Evolutionary conservation across 805 yeast genomes (phyloP), one percentile per base, ranked within the genome.

Genomic region (Wickerhamiella musiphila): DNA sequence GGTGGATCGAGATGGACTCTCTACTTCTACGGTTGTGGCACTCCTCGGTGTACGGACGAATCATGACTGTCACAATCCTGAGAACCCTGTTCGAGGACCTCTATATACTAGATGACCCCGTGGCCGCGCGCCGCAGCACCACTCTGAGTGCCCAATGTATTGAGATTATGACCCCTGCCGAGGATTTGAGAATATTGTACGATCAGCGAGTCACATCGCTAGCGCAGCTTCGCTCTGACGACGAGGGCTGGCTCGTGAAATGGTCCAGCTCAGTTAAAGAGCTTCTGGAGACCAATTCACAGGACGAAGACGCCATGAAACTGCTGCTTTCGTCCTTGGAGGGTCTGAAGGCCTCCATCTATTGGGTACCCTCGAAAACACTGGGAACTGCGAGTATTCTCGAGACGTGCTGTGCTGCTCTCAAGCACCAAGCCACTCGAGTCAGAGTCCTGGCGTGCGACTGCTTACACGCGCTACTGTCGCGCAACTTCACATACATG

Each of bases 11-110:
- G 13, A 83, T 90, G 94, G 98, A 90, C 47, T 56, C 63, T 11
- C 75, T 75, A 42, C 59, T 90, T 26, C 65, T 73, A 42, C 65
- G 66, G 31, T 57, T 90, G 40, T 90, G 96, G 96, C 62, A 66
- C 35, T 58, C 57, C 37, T 68, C 67, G 32, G 54, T 62, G 12
- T 65, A 69, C 16, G 65, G 84, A 3, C 63, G 93, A 40, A 94
- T 83, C 48, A 58, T 90, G 30, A 63, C 84, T 2, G 57, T 86
- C 16, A 70, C 78, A 29, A 77, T 90, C 5, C 68, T 81, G 42
- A 62, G 94, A 47, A 82, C 92, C 3, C 55, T 90, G 12, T 90
- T 86, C 49, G 99, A 90, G 55, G 99, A 90, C 49, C 70, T 90
- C 8, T 90, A 82, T 49, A 60, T 92, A 32, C 61, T 90, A 29